phyloP scores from a whole-genome alignment of 192 early-diverging fungal genomes.

The Jimgerdemannia flammicorona region DNA sequence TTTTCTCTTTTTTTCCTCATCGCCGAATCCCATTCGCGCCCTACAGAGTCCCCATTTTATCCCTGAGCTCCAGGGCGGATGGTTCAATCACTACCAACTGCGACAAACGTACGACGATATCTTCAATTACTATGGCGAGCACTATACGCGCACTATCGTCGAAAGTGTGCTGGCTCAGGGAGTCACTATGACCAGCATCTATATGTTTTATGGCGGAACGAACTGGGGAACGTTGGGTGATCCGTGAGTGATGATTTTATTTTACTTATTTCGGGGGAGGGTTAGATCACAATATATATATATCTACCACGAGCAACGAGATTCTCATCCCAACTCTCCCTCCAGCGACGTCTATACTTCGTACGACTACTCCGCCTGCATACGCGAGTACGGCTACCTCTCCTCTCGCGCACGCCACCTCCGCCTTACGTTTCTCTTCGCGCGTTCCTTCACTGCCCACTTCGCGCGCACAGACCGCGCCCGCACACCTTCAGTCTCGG shows the following conservation, averaged over 20 bases:
- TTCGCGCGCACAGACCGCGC: constrained; percentile 49
- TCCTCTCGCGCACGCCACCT: constrained; percentile 60
- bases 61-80: constrained; percentile 76
- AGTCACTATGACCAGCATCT: constrained; percentile 56
- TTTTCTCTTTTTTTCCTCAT: not conserved
- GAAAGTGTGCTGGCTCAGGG: constrained; percentile 68
- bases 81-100: constrained; percentile 72
- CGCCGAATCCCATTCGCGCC: not conserved
- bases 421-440: constrained; percentile 54
- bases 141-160: constrained; percentile 56
- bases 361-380: constrained; percentile 75
- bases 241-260: constrained; percentile 35
- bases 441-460: constrained; percentile 53
- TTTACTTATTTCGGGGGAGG: not conserved
- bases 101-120: constrained; percentile 63
- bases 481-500: constrained; percentile 17
- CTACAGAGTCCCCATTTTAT: constrained; percentile 64
- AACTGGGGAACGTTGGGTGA: constrained; percentile 77
- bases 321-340: not conserved
- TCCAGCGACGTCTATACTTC: constrained; percentile 69
- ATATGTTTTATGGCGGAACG: constrained; percentile 77
- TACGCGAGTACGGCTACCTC: constrained; percentile 63
- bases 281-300: not conserved
- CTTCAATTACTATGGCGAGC: constrained; percentile 65
- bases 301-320: no score